Evolutionary conservation across 2,329 filamentous ascomycete species (phyloP).

Genomic region (Botrytis medusae): DNA sequence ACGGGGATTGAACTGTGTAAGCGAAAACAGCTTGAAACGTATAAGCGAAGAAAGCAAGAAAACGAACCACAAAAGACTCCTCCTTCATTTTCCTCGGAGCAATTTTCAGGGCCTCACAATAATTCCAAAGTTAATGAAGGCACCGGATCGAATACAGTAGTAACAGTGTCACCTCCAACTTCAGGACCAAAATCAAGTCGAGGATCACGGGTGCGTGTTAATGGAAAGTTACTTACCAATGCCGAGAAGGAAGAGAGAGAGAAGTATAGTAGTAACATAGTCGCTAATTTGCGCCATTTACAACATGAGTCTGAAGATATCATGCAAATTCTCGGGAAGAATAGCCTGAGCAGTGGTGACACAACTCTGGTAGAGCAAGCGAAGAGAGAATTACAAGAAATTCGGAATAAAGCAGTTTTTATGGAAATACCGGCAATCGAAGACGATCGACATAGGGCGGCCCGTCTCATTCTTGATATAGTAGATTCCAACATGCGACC

Average conservation of each 20-base stretch:
- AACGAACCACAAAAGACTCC: neutral
- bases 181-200: neutral
- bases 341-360: neutral
- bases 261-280: rapidly evolving
- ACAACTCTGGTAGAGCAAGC: too few relatives aligned
- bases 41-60: neutral
- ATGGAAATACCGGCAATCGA: neutral
- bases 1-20: neutral
- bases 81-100: neutral
- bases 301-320: neutral
- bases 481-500: neutral
- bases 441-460: neutral
- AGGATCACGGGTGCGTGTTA: neutral
- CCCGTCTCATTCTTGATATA: neutral
- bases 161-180: neutral
- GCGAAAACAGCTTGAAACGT: neutral
- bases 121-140: too few relatives aligned
- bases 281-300: neutral
- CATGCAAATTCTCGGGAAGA: neutral
- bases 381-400: neutral
- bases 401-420: neutral
- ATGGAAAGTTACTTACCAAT: neutral
- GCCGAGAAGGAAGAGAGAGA: rapidly evolving
- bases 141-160: neutral
- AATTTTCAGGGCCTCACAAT: neutral